These are phyloP conservation scores for Asterophora lycoperdoides DNA, from an alignment of 768 basidiomycete genomes.

Conservation along the genomic window DNA sequence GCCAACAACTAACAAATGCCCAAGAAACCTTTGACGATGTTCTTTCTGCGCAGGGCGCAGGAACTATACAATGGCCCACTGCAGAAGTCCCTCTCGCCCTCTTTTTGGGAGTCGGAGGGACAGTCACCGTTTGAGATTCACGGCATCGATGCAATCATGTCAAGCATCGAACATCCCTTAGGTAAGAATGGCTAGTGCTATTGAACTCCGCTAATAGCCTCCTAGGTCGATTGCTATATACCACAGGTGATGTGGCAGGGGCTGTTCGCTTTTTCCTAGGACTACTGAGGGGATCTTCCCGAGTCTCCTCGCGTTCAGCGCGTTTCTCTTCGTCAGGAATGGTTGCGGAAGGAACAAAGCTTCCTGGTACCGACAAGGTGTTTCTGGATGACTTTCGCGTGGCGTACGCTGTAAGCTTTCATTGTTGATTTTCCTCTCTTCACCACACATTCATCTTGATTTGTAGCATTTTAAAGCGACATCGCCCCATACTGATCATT, in stretches of 20 bases:
- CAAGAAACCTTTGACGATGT: slow-evolving; percentile 83
- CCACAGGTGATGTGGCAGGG: slow-evolving; percentile 75
- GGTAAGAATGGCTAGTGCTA: slow-evolving; percentile 37
- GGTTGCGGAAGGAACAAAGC: slow-evolving; percentile 21
- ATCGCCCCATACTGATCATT: slow-evolving; percentile 38
- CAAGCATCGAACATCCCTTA: slow-evolving; percentile 76
- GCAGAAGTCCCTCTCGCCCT: slow-evolving; percentile 64
- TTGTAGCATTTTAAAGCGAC: slow-evolving; percentile 71
- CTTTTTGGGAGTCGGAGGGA: slow-evolving; percentile 76
- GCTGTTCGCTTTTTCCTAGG: slow-evolving; percentile 78
- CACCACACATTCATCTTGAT: not conserved
- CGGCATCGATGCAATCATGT: slow-evolving; percentile 60
- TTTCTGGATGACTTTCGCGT: slow-evolving; percentile 86
- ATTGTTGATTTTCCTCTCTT: not conserved
- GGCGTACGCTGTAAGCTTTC: slow-evolving; percentile 67
- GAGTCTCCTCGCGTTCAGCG: slow-evolving; percentile 2
- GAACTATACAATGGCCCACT: slow-evolving; percentile 51
- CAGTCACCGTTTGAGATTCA: slow-evolving; percentile 31
- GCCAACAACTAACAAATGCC: slow-evolving; percentile 1
- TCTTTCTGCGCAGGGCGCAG: slow-evolving; percentile 71
- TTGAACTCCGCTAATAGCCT: not conserved
- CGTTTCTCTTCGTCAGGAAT: slow-evolving; percentile 13
- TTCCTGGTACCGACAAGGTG: slow-evolving; percentile 52
- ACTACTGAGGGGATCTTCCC: slow-evolving; percentile 47
- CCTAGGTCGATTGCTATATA: slow-evolving; percentile 81